phyloP scores from a whole-genome alignment of 768 basidiomycete species.

The Scleroderma citrinum region DNA sequence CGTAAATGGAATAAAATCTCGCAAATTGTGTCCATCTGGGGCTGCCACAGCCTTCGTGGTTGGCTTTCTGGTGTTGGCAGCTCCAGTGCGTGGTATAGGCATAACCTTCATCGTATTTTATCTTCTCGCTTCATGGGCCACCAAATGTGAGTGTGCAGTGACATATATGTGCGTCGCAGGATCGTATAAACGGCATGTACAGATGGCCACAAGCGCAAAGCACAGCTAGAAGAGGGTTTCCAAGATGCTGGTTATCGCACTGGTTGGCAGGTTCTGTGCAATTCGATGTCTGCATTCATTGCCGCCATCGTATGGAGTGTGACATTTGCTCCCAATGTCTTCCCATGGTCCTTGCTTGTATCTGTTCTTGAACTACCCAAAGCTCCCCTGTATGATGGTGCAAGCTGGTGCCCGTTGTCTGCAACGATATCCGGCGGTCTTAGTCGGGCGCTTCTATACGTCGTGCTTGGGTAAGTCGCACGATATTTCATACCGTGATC shows the following conservation, averaged over 20 bases:
- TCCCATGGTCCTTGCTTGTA: constrained; percentile 32
- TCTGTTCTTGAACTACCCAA: constrained; percentile 8
- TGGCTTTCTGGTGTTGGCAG: constrained; percentile 67
- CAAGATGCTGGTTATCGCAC: constrained; percentile 68
- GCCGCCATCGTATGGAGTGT: constrained; percentile 63
- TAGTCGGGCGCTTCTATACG: constrained; percentile 45
- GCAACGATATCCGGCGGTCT: constrained; percentile 37
- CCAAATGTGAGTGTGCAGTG: constrained; percentile 52
- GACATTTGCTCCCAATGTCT: constrained; percentile 42
- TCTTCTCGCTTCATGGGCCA: constrained; percentile 73
- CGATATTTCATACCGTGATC: neutral
- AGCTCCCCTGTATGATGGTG: constrained; percentile 31
- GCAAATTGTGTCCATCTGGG: constrained; percentile 73
- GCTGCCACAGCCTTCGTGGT: constrained; percentile 72
- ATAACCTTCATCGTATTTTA: constrained; percentile 71
- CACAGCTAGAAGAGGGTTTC: constrained; percentile 71
- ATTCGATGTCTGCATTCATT: constrained; percentile 59
- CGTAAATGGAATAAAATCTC: constrained; percentile 63
- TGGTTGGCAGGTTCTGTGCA: constrained; percentile 80
- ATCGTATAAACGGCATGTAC: neutral
- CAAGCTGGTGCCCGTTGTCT: constrained; percentile 61
- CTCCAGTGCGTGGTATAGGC: constrained; percentile 61
- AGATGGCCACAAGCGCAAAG: constrained; percentile 75
- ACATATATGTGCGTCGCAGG: no score
- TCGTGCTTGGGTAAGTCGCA: constrained; percentile 20